A percentile compares a stretch with the other conserved stretches of the same genome.
These are phyloP conservation scores for Dryadomyces quercivorus DNA, from an alignment of 2,329 filamentous ascomycete species.

Conservation along the genomic window DNA sequence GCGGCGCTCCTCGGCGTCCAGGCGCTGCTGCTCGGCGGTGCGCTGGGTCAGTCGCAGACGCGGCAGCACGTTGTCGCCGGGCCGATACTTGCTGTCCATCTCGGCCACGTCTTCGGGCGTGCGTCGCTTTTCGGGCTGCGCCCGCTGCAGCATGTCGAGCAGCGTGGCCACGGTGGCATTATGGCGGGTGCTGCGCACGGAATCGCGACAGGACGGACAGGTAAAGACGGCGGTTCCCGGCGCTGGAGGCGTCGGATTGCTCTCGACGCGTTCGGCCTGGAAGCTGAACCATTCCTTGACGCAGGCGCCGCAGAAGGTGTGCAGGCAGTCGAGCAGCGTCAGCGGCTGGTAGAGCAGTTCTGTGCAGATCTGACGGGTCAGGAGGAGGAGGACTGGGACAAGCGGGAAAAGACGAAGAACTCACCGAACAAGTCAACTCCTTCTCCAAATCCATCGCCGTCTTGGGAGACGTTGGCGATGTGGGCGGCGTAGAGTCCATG, in stretches of 20 bases:
- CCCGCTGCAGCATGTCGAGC: conserved; percentile 73
- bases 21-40: conserved; percentile 38
- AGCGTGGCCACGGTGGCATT: conserved; percentile 86
- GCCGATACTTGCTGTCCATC: conserved; percentile 63
- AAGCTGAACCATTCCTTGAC: conserved; percentile 91
- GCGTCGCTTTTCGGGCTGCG: conserved; percentile 65
- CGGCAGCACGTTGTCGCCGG: conserved; percentile 70
- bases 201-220: conserved; percentile 83
- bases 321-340: conserved; percentile 83
- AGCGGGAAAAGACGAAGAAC: conserved; percentile 21
- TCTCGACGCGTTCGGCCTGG: conserved; percentile 52
- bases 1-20: conserved; percentile 55
- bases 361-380: conserved; percentile 68
- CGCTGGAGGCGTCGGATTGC: conserved; percentile 34
- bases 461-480: conserved; percentile 23
- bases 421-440: conserved; percentile 89
- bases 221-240: conserved; percentile 52
- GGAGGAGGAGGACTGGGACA: conserved; percentile 1
- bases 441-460: conserved; percentile 65
- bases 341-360: conserved; percentile 86
- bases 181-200: conserved; percentile 74
- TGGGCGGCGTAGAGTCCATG: conserved; percentile 26
- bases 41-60: conserved; percentile 38
- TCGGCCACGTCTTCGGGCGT: conserved; percentile 62
- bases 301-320: conserved; percentile 93